Percentiles rank a stretch among this genome's conserved stretches.
These are phyloP conservation scores for Kalaharituber pfeilii DNA, from an alignment of 2,329 filamentous ascomycete species.

Conservation along the genomic window DNA sequence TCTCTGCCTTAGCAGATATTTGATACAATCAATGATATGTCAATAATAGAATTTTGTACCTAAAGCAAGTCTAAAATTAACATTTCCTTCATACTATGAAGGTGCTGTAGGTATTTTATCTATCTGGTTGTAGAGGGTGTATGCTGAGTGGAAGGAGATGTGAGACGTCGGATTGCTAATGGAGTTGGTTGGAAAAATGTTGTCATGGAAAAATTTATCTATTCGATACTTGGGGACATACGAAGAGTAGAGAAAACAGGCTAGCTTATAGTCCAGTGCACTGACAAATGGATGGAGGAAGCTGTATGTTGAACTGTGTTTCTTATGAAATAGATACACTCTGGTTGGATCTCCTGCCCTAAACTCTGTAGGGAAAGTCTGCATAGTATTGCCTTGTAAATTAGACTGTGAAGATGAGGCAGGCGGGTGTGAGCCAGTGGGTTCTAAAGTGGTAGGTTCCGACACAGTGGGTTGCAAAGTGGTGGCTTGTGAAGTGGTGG, in stretches of 20 bases:
- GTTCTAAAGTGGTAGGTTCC: too few species aligned
- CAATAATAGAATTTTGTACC: not conserved
- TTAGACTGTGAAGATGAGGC: too few species aligned
- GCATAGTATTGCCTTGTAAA: too few species aligned
- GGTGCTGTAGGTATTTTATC: not conserved
- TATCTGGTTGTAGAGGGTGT: not conserved
- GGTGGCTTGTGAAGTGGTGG: too few species aligned
- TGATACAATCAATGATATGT: not conserved
- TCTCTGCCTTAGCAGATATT: slow-evolving; percentile 1
- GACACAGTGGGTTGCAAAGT: too few species aligned
- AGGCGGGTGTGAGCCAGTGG: too few species aligned
- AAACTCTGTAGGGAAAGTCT: too few species aligned
- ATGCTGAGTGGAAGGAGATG: not conserved
- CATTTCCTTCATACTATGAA: not conserved
- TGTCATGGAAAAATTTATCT: not conserved
- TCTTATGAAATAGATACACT: too few species aligned
- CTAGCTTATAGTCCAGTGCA: too few species aligned
- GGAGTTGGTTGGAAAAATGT: not conserved
- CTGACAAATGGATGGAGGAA: too few species aligned
- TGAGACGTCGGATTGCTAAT: not conserved
- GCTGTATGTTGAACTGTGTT: too few species aligned
- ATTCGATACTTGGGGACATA: not conserved
- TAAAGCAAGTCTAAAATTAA: not conserved
- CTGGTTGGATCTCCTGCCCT: too few species aligned
- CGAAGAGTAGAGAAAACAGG: not conserved